A percentile compares a stretch with the other conserved stretches of the same genome.
These are phyloP conservation scores for Amanita rimosa DNA, from an alignment of 768 basidiomycete species.

Conservation along the genomic window DNA sequence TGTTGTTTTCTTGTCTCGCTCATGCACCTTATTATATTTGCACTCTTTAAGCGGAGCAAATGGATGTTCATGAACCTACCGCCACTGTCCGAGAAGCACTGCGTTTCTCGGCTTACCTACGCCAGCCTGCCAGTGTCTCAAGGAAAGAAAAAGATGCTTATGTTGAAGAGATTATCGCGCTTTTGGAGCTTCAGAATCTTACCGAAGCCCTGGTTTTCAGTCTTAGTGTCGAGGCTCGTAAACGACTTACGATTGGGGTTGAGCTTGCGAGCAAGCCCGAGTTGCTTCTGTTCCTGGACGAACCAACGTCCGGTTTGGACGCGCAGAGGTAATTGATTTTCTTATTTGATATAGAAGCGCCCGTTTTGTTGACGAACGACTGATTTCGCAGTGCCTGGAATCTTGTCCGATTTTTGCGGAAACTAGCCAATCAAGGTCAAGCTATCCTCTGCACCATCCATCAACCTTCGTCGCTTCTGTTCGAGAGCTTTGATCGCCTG, in stretches of 20 bases:
- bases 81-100: slow-evolving; percentile 78
- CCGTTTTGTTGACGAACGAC: slow-evolving; percentile 31
- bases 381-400: slow-evolving; percentile 63
- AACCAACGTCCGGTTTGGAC: slow-evolving; percentile 34
- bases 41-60: slow-evolving; percentile 59
- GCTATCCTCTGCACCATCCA: slow-evolving; percentile 89
- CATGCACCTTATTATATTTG: slow-evolving; percentile 15
- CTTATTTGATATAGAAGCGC: slow-evolving; percentile 1
- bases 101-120: slow-evolving; percentile 76
- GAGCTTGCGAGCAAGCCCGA: slow-evolving; percentile 85
- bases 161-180: slow-evolving; percentile 73
- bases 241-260: slow-evolving; percentile 85
- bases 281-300: slow-evolving; percentile 59
- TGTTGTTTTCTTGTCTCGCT: slow-evolving; percentile 11
- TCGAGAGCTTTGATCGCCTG: slow-evolving; percentile 75
- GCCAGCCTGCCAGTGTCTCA: slow-evolving; percentile 59
- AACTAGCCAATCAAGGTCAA: slow-evolving; percentile 78
- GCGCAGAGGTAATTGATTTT: slow-evolving; percentile 23
- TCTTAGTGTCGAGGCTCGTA: slow-evolving; percentile 59
- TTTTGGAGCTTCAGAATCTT: slow-evolving; percentile 74
- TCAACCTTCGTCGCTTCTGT: slow-evolving; percentile 77
- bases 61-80: slow-evolving; percentile 78
- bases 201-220: slow-evolving; percentile 75
- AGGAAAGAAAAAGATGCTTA: slow-evolving; percentile 69
- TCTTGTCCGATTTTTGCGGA: slow-evolving; percentile 68